A percentile compares a stretch with the other conserved stretches of the same genome.
These are phyloP conservation scores for Gnomoniopsis sp. DNA, from an alignment of 2,329 filamentous ascomycete species.

Conservation along the genomic window DNA sequence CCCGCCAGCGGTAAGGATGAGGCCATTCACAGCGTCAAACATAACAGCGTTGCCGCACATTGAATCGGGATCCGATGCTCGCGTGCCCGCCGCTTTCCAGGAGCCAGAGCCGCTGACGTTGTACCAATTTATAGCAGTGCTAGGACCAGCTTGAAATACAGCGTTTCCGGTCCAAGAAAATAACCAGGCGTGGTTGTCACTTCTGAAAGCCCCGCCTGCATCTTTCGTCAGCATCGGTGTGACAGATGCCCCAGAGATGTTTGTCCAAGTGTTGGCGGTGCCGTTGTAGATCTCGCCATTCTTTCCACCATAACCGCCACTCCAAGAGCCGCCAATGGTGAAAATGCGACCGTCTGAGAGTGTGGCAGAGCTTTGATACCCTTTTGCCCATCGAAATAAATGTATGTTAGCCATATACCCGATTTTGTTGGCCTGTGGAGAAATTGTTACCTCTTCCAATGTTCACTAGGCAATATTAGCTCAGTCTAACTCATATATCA, in stretches of 20 bases:
- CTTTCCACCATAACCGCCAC: constrained; percentile 46
- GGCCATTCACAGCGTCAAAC: constrained; percentile 56
- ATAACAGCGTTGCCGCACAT: constrained; percentile 57
- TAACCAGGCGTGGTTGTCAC: constrained; percentile 54
- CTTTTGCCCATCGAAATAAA: too few relatives aligned
- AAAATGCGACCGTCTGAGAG: constrained; percentile 53
- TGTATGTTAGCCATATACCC: too few relatives aligned
- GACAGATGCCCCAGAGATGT: constrained; percentile 39
- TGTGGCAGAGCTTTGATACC: constrained; percentile 50
- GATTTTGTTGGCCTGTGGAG: too few relatives aligned
- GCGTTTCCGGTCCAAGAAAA: constrained; percentile 43
- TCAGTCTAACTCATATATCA: constrained; percentile 16
- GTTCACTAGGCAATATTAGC: constrained; percentile 40
- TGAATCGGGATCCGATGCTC: constrained; percentile 38
- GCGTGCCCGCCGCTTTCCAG: constrained; percentile 37
- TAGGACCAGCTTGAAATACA: constrained; percentile 53
- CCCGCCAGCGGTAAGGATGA: constrained; percentile 53
- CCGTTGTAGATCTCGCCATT: constrained; percentile 54
- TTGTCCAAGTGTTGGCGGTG: constrained; percentile 41
- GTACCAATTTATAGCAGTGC: constrained; percentile 56
- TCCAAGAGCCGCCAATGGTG: constrained; percentile 53
- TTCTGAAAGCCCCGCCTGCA: constrained; percentile 35
- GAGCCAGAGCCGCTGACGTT: constrained; percentile 39
- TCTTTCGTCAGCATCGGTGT: constrained; percentile 49
- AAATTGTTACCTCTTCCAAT: constrained; percentile 26